A percentile compares a stretch with the other conserved stretches of the same genome.
Conservation (phyloP, 768 basidiomycete genomes). For the Russula foetens region DNA sequence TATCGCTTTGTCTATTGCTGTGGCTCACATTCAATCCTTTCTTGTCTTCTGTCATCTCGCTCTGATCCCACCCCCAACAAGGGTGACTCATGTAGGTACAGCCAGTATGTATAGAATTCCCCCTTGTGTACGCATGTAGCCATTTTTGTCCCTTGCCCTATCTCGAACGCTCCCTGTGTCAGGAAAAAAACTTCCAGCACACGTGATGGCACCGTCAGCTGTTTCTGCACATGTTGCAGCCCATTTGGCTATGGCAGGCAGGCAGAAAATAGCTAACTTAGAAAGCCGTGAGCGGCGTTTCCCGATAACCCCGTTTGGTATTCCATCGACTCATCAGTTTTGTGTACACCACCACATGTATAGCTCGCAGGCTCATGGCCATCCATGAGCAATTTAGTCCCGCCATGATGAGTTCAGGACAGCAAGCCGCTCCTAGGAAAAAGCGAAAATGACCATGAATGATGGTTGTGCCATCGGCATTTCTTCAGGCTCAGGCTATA, state of each 20-base stretch:
- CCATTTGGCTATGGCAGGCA: too few relatives aligned
- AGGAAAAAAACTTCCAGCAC: not conserved
- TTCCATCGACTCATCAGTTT: not conserved
- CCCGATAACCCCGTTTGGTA: not conserved
- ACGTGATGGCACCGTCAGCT: not conserved
- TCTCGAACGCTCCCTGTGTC: not conserved
- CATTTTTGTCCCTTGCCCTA: not conserved
- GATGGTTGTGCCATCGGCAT: not conserved
- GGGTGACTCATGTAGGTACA: slow-evolving; percentile 12
- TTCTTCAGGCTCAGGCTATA: not conserved
- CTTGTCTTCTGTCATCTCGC: not conserved
- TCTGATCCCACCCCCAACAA: not conserved
- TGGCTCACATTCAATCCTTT: not conserved
- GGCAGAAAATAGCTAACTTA: not conserved
- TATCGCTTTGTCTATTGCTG: not conserved
- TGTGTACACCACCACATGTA: not conserved
- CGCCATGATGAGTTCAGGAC: too few relatives aligned
- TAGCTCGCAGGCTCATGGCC: not conserved
- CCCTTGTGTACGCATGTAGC: slow-evolving; percentile 14
- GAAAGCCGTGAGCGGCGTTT: slow-evolving; percentile 3
- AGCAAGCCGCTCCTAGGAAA: not conserved
- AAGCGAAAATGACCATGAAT: not conserved
- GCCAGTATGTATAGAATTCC: slow-evolving; percentile 11
- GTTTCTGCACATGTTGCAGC: not conserved
- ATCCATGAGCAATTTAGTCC: not conserved